Evolutionary conservation across 176 grass and related monocot species (phyloP), one percentile per base, ranked within the genome.

Genomic region (Oryza longistaminata): DNA sequence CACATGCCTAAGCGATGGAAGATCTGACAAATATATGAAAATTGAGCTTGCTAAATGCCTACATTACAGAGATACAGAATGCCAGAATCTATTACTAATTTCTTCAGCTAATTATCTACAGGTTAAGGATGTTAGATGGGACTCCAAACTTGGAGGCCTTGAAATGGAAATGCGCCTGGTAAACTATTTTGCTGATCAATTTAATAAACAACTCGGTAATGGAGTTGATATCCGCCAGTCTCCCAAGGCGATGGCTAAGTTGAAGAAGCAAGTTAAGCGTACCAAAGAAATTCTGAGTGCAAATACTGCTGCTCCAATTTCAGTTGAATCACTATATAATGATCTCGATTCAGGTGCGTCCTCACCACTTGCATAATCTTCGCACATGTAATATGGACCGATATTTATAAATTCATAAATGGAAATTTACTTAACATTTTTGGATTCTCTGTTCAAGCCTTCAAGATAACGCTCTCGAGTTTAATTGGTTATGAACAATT

Each of bases 281-380:
- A 99, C 97, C 29, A 99, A 99, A 89, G 93, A 96, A 90, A 99
- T 99, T 90, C 85, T 99, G 24, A 99, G 97, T 80, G 97, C 97
- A 83, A 99, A 99, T 78, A 91, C 76, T 2, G 93, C 88, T 21
- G 97, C 97, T 66, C 97, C 97, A 6, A 96, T 99, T 82, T 99
- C 93, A 49, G 92, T 99, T 21, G 97, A 99, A 92, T 99, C 97
- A 24, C 89, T 99, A 24, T 99, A 94, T 70, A 82, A 99, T 39
- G 97, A 99, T 76, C 34, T 91, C 0, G 97, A 99, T 92, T 96
- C 85, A 99, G 97, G 97, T 99, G 88, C 74, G 75, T 79, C 12
- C 46, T 58, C 77, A 9, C 15, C 34, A 45, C 3, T 33, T 16
- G 15, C 69, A 12, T 78, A 73, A 68, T 27, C 6, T 24, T 16